Evolutionary conservation across 495 filamentous ascomycete genomes (phyloP).

Genomic region (Hyaloscypha finlandica): DNA sequence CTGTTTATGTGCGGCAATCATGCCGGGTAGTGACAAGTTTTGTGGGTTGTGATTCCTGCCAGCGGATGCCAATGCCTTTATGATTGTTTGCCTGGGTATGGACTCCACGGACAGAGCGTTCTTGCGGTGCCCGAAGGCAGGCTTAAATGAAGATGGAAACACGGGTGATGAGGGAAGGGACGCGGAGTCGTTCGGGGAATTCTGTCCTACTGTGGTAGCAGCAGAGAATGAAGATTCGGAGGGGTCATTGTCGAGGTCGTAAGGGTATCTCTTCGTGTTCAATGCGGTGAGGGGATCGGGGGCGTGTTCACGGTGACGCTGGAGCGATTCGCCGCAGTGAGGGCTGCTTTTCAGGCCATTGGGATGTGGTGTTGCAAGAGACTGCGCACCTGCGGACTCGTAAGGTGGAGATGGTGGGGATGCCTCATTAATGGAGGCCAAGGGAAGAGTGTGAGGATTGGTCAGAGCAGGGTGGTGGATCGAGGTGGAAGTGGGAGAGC

Average conservation of each 20-base stretch:
- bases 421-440: slow-evolving; percentile 26
- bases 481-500: slow-evolving; percentile 41
- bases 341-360: slow-evolving; percentile 32
- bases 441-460: slow-evolving; percentile 26
- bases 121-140: slow-evolving; percentile 54
- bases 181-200: slow-evolving; percentile 22
- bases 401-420: slow-evolving; percentile 8
- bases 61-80: slow-evolving; percentile 82
- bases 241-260: slow-evolving; percentile 36
- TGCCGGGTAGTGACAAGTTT: slow-evolving; percentile 49
- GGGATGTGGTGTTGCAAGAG: neutral
- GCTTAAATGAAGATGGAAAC: slow-evolving; percentile 38
- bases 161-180: slow-evolving; percentile 29
- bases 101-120: slow-evolving; percentile 68
- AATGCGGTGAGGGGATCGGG: slow-evolving; percentile 34
- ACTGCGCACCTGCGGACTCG: slow-evolving; percentile 3
- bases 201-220: slow-evolving; percentile 31
- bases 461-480: slow-evolving; percentile 45
- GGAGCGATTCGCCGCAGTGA: slow-evolving; percentile 41
- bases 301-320: slow-evolving; percentile 44
- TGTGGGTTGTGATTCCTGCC: slow-evolving; percentile 61
- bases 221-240: slow-evolving; percentile 31
- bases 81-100: slow-evolving; percentile 80
- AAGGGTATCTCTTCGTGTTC: slow-evolving; percentile 37
- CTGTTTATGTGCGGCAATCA: slow-evolving; percentile 39